A percentile compares a stretch with the other conserved stretches of the same genome.
These are phyloP conservation scores for Dendrobium catenatum DNA, from an alignment of 106 monocot genomes.

Conservation along the genomic window DNA sequence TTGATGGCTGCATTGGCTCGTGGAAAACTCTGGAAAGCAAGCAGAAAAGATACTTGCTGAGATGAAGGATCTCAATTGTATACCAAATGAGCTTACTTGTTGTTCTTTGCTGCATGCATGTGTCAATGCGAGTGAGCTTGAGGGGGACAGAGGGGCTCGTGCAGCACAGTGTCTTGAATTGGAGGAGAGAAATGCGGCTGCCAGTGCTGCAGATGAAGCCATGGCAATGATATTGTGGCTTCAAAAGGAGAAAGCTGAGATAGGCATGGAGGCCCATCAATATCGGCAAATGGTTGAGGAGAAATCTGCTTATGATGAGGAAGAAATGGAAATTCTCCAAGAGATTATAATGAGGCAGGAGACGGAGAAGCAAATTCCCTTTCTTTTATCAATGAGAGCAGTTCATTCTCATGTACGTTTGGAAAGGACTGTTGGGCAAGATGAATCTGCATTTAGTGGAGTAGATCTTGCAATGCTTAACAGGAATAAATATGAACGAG, in stretches of 20 bases:
- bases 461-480: too few relatives aligned
- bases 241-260: slow-evolving; percentile 81
- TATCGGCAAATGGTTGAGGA: slow-evolving; percentile 74
- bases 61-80: slow-evolving; percentile 68
- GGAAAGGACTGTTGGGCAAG: too few relatives aligned
- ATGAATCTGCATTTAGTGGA: too few relatives aligned
- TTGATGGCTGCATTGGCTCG: slow-evolving; percentile 92
- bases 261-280: slow-evolving; percentile 78
- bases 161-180: slow-evolving; percentile 55
- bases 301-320: slow-evolving; percentile 71
- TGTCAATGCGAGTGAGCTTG: slow-evolving; percentile 69
- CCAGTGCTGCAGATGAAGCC: slow-evolving; percentile 83
- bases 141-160: slow-evolving; percentile 40
- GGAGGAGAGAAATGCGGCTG: slow-evolving; percentile 89
- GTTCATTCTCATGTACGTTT: too few relatives aligned
- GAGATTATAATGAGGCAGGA: slow-evolving; percentile 83
- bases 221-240: slow-evolving; percentile 93
- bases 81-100: slow-evolving; percentile 75
- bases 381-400: too few relatives aligned
- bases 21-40: slow-evolving; percentile 72
- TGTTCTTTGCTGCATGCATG: slow-evolving; percentile 87
- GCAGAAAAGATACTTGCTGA: slow-evolving; percentile 74
- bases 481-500: too few relatives aligned
- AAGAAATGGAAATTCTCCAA: slow-evolving; percentile 77
- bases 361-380: slow-evolving; percentile 48